phyloP scores from a whole-genome alignment of 768 basidiomycete genomes.

The Phylloporus sp. region DNA sequence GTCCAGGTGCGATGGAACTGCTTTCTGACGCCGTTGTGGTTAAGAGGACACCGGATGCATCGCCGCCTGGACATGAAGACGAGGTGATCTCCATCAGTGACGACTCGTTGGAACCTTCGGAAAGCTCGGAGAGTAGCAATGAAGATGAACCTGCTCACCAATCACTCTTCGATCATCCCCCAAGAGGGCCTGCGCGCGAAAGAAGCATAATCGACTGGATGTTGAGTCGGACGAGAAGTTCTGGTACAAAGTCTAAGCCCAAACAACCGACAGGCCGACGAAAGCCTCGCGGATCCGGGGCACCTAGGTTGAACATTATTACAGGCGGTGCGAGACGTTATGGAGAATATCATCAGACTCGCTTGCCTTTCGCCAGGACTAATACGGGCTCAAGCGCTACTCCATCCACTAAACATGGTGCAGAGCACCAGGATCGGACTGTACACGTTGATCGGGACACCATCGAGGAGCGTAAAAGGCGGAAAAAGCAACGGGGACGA shows the following conservation, averaged over 20 bases:
- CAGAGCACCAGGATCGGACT: constrained; percentile 8
- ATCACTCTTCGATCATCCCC: constrained; percentile 28
- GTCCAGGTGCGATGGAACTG: constrained; percentile 1
- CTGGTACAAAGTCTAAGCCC: constrained; percentile 13
- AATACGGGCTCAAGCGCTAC: constrained; percentile 6
- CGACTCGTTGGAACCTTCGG: constrained; percentile 8
- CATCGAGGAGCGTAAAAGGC: constrained; percentile 5
- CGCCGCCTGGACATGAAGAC: background rate
- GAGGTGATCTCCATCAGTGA: constrained; percentile 26
- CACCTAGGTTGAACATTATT: constrained; percentile 33
- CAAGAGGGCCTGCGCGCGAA: constrained; percentile 29
- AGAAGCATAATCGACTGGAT: constrained; percentile 66
- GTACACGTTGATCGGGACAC: constrained; percentile 6
- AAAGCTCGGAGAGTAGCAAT: constrained; percentile 13
- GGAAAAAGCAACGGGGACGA: constrained; percentile 26
- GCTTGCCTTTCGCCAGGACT: constrained; percentile 33
- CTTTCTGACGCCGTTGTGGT: constrained; percentile 16
- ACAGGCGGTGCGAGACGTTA: constrained; percentile 35
- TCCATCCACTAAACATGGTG: constrained; percentile 5
- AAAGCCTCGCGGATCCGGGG: constrained; percentile 8
- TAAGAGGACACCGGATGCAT: constrained; percentile 20
- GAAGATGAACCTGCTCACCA: constrained; percentile 34
- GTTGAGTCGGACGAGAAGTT: constrained; percentile 43
- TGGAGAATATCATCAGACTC: constrained; percentile 36
- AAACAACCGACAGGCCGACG: constrained; percentile 12